phyloP scores from a whole-genome alignment of 495 filamentous ascomycete species.

The Penicillium crystallinum region DNA sequence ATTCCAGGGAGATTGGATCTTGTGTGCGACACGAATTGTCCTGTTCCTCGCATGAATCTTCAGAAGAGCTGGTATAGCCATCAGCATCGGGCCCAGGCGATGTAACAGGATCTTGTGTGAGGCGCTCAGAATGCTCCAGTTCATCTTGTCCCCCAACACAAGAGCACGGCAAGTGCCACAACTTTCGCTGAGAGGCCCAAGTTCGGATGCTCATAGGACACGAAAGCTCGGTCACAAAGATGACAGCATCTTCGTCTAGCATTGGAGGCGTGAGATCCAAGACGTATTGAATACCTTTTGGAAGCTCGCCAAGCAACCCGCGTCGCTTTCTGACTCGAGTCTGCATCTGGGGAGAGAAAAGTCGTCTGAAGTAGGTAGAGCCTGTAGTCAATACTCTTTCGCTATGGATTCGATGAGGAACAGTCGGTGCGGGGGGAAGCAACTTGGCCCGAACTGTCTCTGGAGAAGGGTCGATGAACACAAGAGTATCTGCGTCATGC shows the following conservation, averaged over 20 bases:
- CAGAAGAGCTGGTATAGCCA: background rate
- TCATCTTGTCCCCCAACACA: slow-evolving; percentile 37
- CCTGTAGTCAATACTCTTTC: slow-evolving; percentile 40
- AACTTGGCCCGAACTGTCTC: slow-evolving; percentile 18
- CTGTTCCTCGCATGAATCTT: background rate
- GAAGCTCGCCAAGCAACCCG: slow-evolving; percentile 26
- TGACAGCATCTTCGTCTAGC: slow-evolving; percentile 55
- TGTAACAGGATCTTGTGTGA: background rate
- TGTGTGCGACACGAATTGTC: background rate
- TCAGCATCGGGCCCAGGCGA: background rate
- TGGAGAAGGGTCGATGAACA: slow-evolving; percentile 46
- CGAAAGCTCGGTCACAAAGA: slow-evolving; percentile 52
- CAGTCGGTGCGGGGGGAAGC: slow-evolving; percentile 7
- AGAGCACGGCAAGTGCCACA: slow-evolving; percentile 43
- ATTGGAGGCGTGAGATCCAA: slow-evolving; percentile 58
- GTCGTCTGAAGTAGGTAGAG: slow-evolving; percentile 45
- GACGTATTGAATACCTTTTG: slow-evolving; percentile 46
- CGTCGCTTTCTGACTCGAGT: slow-evolving; percentile 26
- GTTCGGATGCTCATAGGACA: slow-evolving; percentile 47
- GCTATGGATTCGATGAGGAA: slow-evolving; percentile 42
- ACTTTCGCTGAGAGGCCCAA: slow-evolving; percentile 36
- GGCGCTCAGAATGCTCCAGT: background rate
- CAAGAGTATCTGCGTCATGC: slow-evolving; percentile 46
- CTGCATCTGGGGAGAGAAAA: slow-evolving; percentile 38
- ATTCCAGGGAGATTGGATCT: background rate